Conservation (phyloP, 495 filamentous ascomycete species). For the Hypoxylon fuscum region DNA sequence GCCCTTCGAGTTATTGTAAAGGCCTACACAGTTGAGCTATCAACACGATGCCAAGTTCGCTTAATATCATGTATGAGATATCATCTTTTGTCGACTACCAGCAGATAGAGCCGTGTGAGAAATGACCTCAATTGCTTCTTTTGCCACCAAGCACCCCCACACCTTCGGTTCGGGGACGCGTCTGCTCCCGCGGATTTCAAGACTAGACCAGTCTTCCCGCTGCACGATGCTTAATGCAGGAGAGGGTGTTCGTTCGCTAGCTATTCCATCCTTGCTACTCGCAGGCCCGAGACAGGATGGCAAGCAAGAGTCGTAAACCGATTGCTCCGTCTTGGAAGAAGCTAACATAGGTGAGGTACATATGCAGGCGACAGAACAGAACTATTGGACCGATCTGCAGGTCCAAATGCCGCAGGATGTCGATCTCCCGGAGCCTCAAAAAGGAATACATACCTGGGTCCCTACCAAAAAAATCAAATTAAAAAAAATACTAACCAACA, state of each 20-base stretch:
- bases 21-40: too few relatives aligned
- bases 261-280: constrained; percentile 4
- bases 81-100: neutral
- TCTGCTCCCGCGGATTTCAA: constrained; percentile 27
- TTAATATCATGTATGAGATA: constrained; percentile 1
- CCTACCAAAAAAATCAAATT: too few relatives aligned
- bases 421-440: constrained; percentile 40
- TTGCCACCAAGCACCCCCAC: neutral
- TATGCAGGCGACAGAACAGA: constrained; percentile 22
- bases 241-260: constrained; percentile 7
- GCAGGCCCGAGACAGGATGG: constrained; percentile 18
- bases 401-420: constrained; percentile 24
- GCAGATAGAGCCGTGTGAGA: constrained; percentile 8
- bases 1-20: too few relatives aligned
- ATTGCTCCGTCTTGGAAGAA: constrained; percentile 27
- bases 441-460: constrained; percentile 6
- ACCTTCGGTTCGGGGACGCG: constrained; percentile 7
- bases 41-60: neutral
- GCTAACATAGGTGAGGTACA: too few relatives aligned
- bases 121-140: constrained; percentile 3
- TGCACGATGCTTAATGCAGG: constrained; percentile 17
- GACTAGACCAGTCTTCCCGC: constrained; percentile 16
- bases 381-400: constrained; percentile 42
- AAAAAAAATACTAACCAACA: neutral
- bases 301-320: constrained; percentile 11